Percentiles rank a stretch among this genome's conserved stretches.
phyloP scores from a whole-genome alignment of 2,329 filamentous ascomycete genomes.

The Pseudomassariella vexata region DNA sequence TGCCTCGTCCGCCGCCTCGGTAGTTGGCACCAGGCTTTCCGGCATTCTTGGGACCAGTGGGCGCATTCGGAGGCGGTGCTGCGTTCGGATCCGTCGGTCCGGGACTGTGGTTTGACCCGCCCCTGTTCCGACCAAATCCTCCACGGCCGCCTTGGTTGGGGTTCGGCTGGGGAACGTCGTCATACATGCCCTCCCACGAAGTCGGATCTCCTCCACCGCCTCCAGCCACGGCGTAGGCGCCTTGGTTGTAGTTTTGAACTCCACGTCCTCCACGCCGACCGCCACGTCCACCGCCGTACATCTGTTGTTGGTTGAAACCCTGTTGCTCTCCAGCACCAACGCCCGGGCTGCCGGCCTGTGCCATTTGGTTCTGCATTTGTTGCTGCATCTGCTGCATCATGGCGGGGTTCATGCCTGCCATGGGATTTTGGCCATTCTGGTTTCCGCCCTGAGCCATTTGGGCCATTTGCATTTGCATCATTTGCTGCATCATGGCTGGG shows the following conservation, averaged over 20 bases:
- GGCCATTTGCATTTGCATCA: conserved; percentile 68
- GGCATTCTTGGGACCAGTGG: conserved; percentile 93
- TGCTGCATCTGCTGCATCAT: conserved; percentile 56
- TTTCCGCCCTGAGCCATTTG: conserved; percentile 34
- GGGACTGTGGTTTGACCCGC: conserved; percentile 29
- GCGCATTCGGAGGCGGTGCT: conserved; percentile 72
- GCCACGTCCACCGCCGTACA: conserved; percentile 18
- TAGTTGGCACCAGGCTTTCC: conserved; percentile 90
- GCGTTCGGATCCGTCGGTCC: conserved; percentile 46
- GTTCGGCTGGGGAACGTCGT: conserved; percentile 83
- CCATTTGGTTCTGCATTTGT: conserved; percentile 36
- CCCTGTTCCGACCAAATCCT: conserved; percentile 30
- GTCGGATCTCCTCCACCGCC: conserved; percentile 61
- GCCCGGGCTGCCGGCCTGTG: conserved; percentile 18
- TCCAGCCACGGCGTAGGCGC: conserved; percentile 31
- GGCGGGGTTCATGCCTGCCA: conserved; percentile 42
- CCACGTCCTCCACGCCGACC: conserved; percentile 21
- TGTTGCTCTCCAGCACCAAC: conserved; percentile 15
- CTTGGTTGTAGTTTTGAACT: conserved; percentile 27
- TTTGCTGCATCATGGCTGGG: conserved; percentile 70
- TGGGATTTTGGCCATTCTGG: conserved; percentile 28
- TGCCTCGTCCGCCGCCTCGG: conserved; percentile 77
- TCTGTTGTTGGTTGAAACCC: conserved; percentile 18
- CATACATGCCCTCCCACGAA: conserved; percentile 97
- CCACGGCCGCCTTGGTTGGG: conserved; percentile 43